Percentiles rank a stretch among this genome's conserved stretches.
phyloP scores from a whole-genome alignment of 2,329 filamentous ascomycete genomes.

The Ceratocystis lukuohia region DNA sequence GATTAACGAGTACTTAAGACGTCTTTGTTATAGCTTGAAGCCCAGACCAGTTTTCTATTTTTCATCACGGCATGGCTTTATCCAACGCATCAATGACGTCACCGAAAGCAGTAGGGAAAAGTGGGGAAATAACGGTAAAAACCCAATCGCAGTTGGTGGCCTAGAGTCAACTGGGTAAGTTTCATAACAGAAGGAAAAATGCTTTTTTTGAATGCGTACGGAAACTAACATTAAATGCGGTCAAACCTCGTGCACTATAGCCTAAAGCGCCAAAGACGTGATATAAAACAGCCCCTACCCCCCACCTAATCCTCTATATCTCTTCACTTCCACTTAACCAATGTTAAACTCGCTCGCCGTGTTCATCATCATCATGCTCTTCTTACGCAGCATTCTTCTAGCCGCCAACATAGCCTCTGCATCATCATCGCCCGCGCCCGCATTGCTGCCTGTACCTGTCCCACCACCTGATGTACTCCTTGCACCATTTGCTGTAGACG shows the following conservation, averaged over 20 bases:
- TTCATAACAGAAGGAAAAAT: not conserved
- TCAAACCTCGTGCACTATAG: no score
- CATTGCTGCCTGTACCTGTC: slow-evolving; percentile 1
- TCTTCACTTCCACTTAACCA: slow-evolving; percentile 30
- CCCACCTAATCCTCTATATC: not conserved
- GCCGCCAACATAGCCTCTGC: slow-evolving; percentile 29
- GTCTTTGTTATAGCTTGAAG: not conserved
- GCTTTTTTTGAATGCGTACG: no score
- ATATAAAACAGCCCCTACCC: not conserved
- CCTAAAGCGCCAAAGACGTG: not conserved
- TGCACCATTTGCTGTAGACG: slow-evolving; percentile 17
- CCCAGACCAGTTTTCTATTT: not conserved
- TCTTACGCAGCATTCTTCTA: slow-evolving; percentile 44
- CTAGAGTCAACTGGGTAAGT: no score
- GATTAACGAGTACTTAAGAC: not conserved
- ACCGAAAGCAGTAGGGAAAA: not conserved
- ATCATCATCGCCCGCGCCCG: slow-evolving; percentile 27
- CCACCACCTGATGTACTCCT: slow-evolving; percentile 24
- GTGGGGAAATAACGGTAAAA: not conserved
- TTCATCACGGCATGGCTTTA: no score
- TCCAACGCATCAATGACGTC: slow-evolving; percentile 1
- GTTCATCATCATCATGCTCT: slow-evolving; percentile 52
- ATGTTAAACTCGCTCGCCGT: slow-evolving; percentile 56
- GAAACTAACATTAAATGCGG: no score
- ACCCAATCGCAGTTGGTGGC: no score